Base-by-base conservation (phyloP, 2,329 filamentous ascomycete species). In the Teratosphaeria viscida region DNA sequence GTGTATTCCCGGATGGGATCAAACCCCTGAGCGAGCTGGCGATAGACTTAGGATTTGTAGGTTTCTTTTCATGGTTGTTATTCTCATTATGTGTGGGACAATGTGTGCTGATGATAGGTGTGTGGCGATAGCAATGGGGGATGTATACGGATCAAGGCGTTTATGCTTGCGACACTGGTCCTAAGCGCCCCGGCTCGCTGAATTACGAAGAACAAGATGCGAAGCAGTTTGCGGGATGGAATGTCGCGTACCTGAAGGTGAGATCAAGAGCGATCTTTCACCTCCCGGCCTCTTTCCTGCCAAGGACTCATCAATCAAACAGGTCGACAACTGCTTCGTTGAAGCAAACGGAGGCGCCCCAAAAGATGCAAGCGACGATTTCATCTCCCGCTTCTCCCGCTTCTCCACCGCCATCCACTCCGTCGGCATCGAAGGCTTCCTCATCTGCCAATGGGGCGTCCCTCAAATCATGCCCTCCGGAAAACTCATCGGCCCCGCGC, bases 311-410 rank as follows among this genome's bases (percentile, higher is more conserved):
- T 12, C 14, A 14, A 14, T 57, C 16, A 3, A 2, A 26, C 57
- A 59, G 57, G 65, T 71, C 54, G 70, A 72, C 59, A 72, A 71
- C 23, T 70, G 70, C 63, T 71, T 37, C 8, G 37, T 14, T 5
- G 37, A 43, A 11, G 37, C 2, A 43, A n/a, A 58, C 10, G 58
- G 58, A 5, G 66, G 67, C 54, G 68, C 68, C 4, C 68, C 69
- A 0, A 71, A 71, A 56, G 65, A 66, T 54, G 60, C 69, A 4
- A 58, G 68, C 6, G 65, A 65, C 1, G 69, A 71, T 35, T 71
- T 71, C 26, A 64, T 66, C 2, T 57, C 61, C 8, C 60, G 70
- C 43, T 71, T 61, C 49, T 61, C 63, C 27, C 61, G 59, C 0
- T 69, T 71, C 55, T 67, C 63, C 1, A 62, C 58, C 0, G 68